phyloP scores from a whole-genome alignment of 805 yeast genomes.

The Saturnispora saitoi region DNA sequence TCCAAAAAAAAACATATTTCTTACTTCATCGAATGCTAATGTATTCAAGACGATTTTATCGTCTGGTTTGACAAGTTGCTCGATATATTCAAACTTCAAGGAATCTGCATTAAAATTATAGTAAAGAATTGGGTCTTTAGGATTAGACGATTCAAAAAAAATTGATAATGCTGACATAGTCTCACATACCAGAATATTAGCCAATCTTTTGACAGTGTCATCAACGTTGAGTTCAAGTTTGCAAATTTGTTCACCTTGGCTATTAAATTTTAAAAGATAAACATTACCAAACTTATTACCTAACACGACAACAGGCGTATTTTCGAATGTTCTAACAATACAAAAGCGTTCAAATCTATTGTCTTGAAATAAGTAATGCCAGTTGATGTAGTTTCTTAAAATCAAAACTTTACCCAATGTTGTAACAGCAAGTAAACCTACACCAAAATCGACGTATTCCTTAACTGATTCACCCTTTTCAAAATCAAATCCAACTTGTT shows the following conservation, averaged over 20 bases:
- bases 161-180: slow-evolving; percentile 25
- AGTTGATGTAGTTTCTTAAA: slow-evolving; percentile 19
- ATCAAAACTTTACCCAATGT: slow-evolving; percentile 48
- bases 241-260: slow-evolving; percentile 25
- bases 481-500: slow-evolving; percentile 23
- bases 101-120: slow-evolving; percentile 27
- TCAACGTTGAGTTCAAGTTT: slow-evolving; percentile 20
- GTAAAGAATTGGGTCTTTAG: slow-evolving; percentile 43
- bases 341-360: slow-evolving; percentile 22
- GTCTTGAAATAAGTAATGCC: slow-evolving; percentile 26
- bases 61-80: slow-evolving; percentile 20
- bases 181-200: slow-evolving; percentile 37
- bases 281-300: slow-evolving; percentile 35
- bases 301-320: slow-evolving; percentile 19
- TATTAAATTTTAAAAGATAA: slow-evolving; percentile 34
- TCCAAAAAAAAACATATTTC: slow-evolving; percentile 47
- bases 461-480: slow-evolving; percentile 49
- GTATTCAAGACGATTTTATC: slow-evolving; percentile 49
- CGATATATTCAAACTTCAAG: slow-evolving; percentile 19
- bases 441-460: slow-evolving; percentile 42
- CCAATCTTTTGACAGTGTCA: slow-evolving; percentile 33
- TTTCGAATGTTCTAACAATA: slow-evolving; percentile 20
- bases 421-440: slow-evolving; percentile 45
- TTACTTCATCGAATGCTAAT: slow-evolving; percentile 33
- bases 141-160: slow-evolving; percentile 61